phyloP scores from a whole-genome alignment of 2,329 filamentous ascomycete genomes.

The Thielaviopsis populi region DNA sequence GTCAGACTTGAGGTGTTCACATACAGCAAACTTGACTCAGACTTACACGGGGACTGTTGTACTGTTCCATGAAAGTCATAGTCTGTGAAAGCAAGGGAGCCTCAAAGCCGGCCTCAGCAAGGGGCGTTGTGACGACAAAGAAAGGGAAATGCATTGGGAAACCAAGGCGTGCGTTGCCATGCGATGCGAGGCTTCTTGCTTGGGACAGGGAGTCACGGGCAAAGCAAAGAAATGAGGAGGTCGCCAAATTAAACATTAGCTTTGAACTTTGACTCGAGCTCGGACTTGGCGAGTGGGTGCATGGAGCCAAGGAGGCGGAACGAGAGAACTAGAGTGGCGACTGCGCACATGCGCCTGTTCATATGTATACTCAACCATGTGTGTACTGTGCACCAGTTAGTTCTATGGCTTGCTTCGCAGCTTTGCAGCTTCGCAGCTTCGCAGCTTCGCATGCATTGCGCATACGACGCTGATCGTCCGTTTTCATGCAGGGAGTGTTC shows the following conservation, averaged over 20 bases:
- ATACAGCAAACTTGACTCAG: too few relatives aligned
- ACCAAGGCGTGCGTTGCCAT: neutral
- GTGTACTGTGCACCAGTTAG: too few relatives aligned
- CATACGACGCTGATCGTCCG: neutral
- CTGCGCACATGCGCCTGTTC: neutral
- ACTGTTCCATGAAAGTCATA: too few relatives aligned
- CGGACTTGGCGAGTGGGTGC: neutral
- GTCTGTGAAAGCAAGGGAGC: too few relatives aligned
- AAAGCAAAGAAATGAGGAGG: neutral
- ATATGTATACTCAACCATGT: too few relatives aligned
- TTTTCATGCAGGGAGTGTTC: neutral
- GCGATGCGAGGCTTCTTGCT: too few relatives aligned
- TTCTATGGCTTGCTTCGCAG: neutral
- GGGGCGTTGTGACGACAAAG: neutral
- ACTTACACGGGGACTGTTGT: too few relatives aligned
- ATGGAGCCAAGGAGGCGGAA: neutral
- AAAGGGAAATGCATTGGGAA: neutral
- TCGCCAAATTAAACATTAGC: conserved; percentile 5
- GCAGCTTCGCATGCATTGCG: neutral
- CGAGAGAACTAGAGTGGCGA: neutral
- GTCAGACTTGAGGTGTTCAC: neutral
- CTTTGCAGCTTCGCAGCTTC: too few relatives aligned
- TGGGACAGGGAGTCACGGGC: neutral
- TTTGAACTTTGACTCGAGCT: neutral
- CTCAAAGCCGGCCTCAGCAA: neutral